Evolutionary conservation across 2,329 filamentous ascomycete genomes (phyloP).

Genomic region (Ophiocordyceps camponoti-leonardi): DNA sequence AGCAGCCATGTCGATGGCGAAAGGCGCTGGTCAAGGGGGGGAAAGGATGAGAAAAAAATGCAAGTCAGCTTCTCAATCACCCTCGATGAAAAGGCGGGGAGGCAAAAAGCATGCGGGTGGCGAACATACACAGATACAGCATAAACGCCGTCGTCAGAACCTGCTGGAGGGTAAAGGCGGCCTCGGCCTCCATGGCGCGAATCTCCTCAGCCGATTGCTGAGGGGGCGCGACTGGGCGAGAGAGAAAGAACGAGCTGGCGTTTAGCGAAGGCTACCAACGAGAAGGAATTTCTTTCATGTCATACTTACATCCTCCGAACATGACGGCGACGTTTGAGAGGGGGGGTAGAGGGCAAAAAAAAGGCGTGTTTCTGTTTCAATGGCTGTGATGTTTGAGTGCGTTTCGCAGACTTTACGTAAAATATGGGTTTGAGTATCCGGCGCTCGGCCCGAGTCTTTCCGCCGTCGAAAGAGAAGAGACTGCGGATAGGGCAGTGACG

Average conservation of each 20-base stretch:
- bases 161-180: slow-evolving; percentile 48
- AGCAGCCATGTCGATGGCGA: slow-evolving; percentile 35
- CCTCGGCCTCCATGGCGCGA: slow-evolving; percentile 49
- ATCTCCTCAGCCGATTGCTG: slow-evolving; percentile 56
- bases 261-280: slow-evolving; percentile 5
- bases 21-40: slow-evolving; percentile 27
- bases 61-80: no score
- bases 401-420: not conserved
- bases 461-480: not conserved
- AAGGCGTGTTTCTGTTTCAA: not conserved
- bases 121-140: slow-evolving; percentile 53
- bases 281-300: not conserved
- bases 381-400: not conserved
- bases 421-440: not conserved
- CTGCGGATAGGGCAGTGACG: no score
- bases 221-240: slow-evolving; percentile 42
- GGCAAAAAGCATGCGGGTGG: not conserved
- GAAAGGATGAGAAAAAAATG: not conserved
- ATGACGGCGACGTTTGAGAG: not conserved
- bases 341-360: no score
- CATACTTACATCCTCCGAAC: not conserved
- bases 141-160: slow-evolving; percentile 48
- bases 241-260: not conserved
- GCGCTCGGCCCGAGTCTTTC: not conserved
- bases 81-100: not conserved